Percentiles rank a stretch among this genome's conserved stretches.
These are phyloP conservation scores for Penicillium nordicum DNA, from an alignment of 2,329 filamentous ascomycete genomes.

Conservation along the genomic window DNA sequence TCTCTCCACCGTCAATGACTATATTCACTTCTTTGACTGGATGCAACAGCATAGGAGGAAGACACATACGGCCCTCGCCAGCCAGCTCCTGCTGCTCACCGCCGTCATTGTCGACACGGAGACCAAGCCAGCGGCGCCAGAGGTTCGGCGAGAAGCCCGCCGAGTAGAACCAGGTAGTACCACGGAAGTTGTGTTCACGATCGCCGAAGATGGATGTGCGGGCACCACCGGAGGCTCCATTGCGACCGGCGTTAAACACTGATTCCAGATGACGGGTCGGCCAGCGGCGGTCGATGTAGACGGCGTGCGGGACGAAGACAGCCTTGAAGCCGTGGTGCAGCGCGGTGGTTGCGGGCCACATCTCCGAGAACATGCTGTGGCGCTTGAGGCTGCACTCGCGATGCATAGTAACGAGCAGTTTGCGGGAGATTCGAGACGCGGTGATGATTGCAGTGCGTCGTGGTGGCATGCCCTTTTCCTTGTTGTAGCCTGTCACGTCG, in stretches of 20 bases:
- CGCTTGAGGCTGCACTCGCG: conserved; percentile 79
- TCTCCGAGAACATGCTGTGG: conserved; percentile 90
- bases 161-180: conserved; percentile 90
- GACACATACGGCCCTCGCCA: conserved; percentile 81
- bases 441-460: conserved; percentile 88
- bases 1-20: conserved; percentile 40
- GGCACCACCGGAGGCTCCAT: conserved; percentile 71
- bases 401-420: conserved; percentile 83
- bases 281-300: conserved; percentile 86
- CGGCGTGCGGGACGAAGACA: conserved; percentile 83
- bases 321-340: conserved; percentile 92
- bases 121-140: conserved; percentile 82
- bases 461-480: conserved; percentile 57
- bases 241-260: conserved; percentile 75
- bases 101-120: conserved; percentile 73
- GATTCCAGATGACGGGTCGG: conserved; percentile 71
- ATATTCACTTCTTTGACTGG: conserved; percentile 74
- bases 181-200: conserved; percentile 82
- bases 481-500: conserved; percentile 82
- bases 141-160: conserved; percentile 76
- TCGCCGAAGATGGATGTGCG: conserved; percentile 74
- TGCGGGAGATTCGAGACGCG: conserved; percentile 75
- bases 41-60: conserved; percentile 85
- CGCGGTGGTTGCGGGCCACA: conserved; percentile 87
- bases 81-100: conserved; percentile 71